Evolutionary conservation across 176 grass and related monocot species (phyloP).

Genomic region (Avena atlantica): DNA sequence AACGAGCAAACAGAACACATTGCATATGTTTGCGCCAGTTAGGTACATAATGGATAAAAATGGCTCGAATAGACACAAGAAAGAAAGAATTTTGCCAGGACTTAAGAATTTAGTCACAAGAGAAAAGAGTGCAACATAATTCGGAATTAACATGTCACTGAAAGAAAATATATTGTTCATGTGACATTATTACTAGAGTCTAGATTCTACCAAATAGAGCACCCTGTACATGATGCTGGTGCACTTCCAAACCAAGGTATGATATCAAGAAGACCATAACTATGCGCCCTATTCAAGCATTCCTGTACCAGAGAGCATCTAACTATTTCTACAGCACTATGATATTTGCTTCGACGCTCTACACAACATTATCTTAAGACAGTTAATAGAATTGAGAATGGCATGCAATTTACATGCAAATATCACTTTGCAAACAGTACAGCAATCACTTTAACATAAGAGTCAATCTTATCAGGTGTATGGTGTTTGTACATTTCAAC

Average conservation of each 20-base stretch:
- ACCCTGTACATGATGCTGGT: not conserved
- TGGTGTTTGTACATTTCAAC: no score
- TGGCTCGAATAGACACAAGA: not conserved
- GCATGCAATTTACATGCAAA: not conserved
- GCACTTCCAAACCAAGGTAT: not conserved
- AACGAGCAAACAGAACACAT: not conserved
- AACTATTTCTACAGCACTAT: not conserved
- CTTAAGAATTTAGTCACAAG: not conserved
- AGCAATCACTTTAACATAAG: no score
- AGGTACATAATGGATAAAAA: conserved; percentile 6
- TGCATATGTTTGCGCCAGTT: not conserved
- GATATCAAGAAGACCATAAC: not conserved
- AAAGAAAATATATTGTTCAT: not conserved
- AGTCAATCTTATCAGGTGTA: no score
- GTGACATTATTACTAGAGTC: not conserved
- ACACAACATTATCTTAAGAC: not conserved
- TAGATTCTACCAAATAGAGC: not conserved
- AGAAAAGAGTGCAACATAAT: conserved; percentile 14
- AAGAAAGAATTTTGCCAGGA: not conserved
- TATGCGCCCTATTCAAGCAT: not conserved
- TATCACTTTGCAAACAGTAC: no score
- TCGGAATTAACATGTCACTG: not conserved
- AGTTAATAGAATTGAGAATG: not conserved
- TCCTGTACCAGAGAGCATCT: not conserved
- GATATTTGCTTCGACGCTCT: not conserved